A percentile compares a stretch with the other conserved stretches of the same genome.
Evolutionary conservation across 495 filamentous ascomycete genomes (phyloP).

Genomic region (Chaetomium fimeti): DNA sequence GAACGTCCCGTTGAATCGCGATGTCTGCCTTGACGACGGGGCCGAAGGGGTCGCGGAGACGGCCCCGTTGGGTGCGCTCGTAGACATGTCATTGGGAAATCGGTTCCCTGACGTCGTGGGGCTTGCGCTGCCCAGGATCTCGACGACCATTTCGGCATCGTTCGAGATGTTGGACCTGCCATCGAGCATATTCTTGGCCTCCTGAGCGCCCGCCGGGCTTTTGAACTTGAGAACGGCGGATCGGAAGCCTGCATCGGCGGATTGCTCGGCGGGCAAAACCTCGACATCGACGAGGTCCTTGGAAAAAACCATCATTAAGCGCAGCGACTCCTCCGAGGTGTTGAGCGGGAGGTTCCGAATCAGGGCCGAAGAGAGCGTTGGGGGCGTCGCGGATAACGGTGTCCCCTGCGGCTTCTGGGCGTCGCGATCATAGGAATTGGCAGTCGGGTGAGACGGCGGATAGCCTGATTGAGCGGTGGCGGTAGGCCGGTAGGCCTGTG

Average conservation of each 20-base stretch:
- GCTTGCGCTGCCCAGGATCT: conserved; percentile 56
- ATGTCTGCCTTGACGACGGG: conserved; percentile 65
- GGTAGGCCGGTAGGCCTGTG: conserved; percentile 38
- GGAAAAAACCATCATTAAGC: conserved; percentile 81
- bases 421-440: conserved; percentile 44
- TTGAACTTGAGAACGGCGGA: conserved; percentile 76
- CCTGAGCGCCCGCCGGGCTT: conserved; percentile 66
- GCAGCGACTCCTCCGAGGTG: conserved; percentile 68
- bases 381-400: conserved; percentile 49
- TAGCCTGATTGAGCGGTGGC: conserved; percentile 40
- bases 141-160: conserved; percentile 75
- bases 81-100: conserved; percentile 41
- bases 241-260: conserved; percentile 68
- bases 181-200: conserved; percentile 72
- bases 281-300: conserved; percentile 76
- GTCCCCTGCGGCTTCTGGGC: conserved; percentile 52
- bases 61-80: conserved; percentile 30
- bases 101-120: conserved; percentile 40
- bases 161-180: conserved; percentile 76
- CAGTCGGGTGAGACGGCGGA: conserved; percentile 39
- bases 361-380: conserved; percentile 43
- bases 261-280: conserved; percentile 62
- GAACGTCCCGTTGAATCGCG: conserved; percentile 76
- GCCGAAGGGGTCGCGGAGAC: conserved; percentile 53
- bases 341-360: conserved; percentile 76